Evolutionary conservation across 305 asterid genomes (phyloP), one percentile per base, ranked within the genome.

Genomic region (Fraxinus greggii): DNA sequence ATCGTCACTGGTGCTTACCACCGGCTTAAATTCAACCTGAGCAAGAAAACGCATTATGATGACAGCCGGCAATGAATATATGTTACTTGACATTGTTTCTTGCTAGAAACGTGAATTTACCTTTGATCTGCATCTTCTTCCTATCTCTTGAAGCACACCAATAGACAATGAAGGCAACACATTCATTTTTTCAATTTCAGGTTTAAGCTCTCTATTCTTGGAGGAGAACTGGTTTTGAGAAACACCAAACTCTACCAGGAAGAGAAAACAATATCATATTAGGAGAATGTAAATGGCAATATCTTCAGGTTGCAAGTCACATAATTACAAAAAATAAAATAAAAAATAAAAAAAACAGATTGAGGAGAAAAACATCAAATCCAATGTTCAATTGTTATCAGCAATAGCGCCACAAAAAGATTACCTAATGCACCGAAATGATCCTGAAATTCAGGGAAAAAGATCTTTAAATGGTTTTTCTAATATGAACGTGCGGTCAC

Each of bases 1-100:
- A 82, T 91, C 97, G 65, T 88, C 90, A 78, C 95, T 81, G 75
- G 97, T 86, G 86, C 97, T 85, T 45, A 85, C 90, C 74, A 97
- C 90, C 8, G 94, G 92, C 91, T 90, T 88, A 91, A 93, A 94
- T 85, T 97, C 98, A 87, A 94, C 97, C 98, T 97, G 84, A 84
- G 79, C 82, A 91, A 79, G 45, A 86, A 73, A 31, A 72, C 38
- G 78, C 59, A 79, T 35, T 79, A 63, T 28, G 79, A 78, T 79
- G 79, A 85, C 26, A 69, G 21, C 70, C 10, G 33, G 17, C 67
- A 48, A 48, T 54, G 23, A 19, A 61, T 7, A 42, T 32, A 12
- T 7, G 79, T 17, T 65, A 33, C 40, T 56, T 32, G 72, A 76
- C 26, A 23, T 17, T 17, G 38, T n/a, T 17, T 51, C 31, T 63